Base-by-base conservation (phyloP, 2,329 filamentous ascomycete species). In the Rhytidhysteron rufulum region DNA sequence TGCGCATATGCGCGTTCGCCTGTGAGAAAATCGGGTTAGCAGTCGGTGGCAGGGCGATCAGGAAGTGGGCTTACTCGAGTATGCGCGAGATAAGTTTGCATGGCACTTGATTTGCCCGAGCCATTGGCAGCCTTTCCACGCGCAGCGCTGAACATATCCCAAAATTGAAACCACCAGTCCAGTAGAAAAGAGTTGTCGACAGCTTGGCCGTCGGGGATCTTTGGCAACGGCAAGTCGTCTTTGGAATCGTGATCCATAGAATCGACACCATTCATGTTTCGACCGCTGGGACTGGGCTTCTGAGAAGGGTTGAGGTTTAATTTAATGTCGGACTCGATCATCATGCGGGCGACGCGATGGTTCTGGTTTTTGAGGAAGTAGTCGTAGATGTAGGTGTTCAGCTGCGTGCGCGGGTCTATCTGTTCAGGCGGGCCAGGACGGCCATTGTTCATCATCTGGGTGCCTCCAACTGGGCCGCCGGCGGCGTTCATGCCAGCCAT, bases 141-240 rank as follows among this genome's bases (percentile, higher is more conserved):
- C 61, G 91, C 86, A 41, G 88, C 88, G 59, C 82, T 82, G 67
- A 86, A 94, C 54, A 97, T 88, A 58, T 98, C 93, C 89, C 89
- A 97, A 66, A 98, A 98, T 38, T 96, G 78, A 59, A 84, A 88
- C 73, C 94, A 98, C 93, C 93, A 98, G 58, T 97, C 93, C 53
- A 88, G 85, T n/a, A 98, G 74, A 58, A 98, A 97, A 19, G 87
- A 88, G 47, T 79, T 86, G 55, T 85, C 85, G 40, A 77, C 77
- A 45, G 74, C 74, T 35, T 78, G 77, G 60, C 74, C 50, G 27
- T 49, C 77, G 10, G 83, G 81, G 5, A 88, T 72, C 47, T 81
- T 82, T 10, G 88, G 83, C 5, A 79, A 75, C 4, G 91, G 91
- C 29, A 97, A 76, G 58, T 95, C 89, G 51, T 91, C 85, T 69